Evolutionary conservation across 108 stramenopile species (phyloP), one percentile per base, ranked within the genome.

Genomic region (Skeletonema costatum): DNA sequence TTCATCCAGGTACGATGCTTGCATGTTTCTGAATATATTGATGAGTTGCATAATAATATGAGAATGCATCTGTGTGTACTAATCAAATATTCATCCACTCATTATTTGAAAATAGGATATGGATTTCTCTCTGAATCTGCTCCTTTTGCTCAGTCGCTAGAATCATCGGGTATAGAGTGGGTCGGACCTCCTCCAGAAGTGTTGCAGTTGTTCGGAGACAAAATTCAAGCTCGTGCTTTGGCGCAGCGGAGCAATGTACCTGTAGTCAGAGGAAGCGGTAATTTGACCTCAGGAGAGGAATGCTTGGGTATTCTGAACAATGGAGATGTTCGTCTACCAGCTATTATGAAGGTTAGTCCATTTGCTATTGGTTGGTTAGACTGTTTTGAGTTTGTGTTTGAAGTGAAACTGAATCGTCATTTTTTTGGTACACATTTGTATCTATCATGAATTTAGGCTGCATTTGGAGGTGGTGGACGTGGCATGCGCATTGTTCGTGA

Each of bases 41-140:
- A 9, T n/a, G n/a, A 0, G 39, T 11, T 41, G 39, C 39, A 25
- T 25, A 25, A 25, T 25, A 25, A 41, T 41, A 12, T 41, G 33
- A 35, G 5, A 12, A 41, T 41, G 39, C 39, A 41, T 41, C 33
- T 25, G 10, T 10, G 10, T 41, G 9, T 41, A 41, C 10, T 39
- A 2, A 12, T 41, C 39, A 10, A 41, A 12, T 41, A 11, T 41
- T 41, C 11, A 41, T 41, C 39, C 39, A 5, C 5, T 41, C 32
- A 33, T 0, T 17, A 6, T 60, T 35, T 38, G 8, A 16, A 58
- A 62, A 51, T 31, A 63, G 87, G 93, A 14, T 90, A 93, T 70
- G 97, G 98, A 17, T 97, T 98, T 63, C 84, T 98, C 14, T 87
- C 89, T n/a, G 98, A 98, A 83, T 95, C 93, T 68, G 90, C 95